Evolutionary conservation across 768 basidiomycete species (phyloP), one percentile per base, ranked within the genome.

Genomic region (Phlebiopsis flavidoalba): DNA sequence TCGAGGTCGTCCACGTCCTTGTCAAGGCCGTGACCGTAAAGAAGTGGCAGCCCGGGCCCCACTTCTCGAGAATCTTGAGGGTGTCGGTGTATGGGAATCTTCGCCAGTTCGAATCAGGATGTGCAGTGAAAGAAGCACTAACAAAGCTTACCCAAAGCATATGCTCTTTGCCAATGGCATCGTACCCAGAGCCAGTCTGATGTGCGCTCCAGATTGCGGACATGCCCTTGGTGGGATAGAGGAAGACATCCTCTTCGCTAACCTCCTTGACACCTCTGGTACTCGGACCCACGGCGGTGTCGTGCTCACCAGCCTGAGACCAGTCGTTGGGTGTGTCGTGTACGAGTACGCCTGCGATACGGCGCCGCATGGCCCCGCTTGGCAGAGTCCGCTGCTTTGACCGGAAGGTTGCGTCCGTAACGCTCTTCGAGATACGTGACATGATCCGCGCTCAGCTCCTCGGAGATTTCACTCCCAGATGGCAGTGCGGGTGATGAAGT

Each of bases 51-150:
- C 96, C 96, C 2, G 91, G 92, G 1, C 96, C 96, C 94, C 95
- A 98, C 74, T 99, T 98, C 66, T 95, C 79, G 1, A 98, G 78
- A 45, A 95, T 83, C 73, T 98, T 98, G 60, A 96, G 82, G 5
- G 96, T 98, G 70, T 98, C 96, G 8, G 86, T 92, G 71, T 98
- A 99, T 0, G 95, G 89, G 73, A 98, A 99, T 15, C 95, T 97
- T 64, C 5, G 22, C 8, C 12, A 17, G n/a, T 17, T 12, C 55
- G 14, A 54, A 43, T 31, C 52, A 8, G 5, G 31, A 26, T 7
- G 10, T 46, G 8, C 47, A 15, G 55, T 53, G 37, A 37, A 12
- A 43, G 10, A 48, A 21, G 57, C n/a, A 52, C 48, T n/a, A 15
- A 1, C 40, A 55, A 6, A 17, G 74, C 88, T 63, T 67, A 96